phyloP scores from a whole-genome alignment of 169 alveolate species.

The Eimeria tenella region DNA sequence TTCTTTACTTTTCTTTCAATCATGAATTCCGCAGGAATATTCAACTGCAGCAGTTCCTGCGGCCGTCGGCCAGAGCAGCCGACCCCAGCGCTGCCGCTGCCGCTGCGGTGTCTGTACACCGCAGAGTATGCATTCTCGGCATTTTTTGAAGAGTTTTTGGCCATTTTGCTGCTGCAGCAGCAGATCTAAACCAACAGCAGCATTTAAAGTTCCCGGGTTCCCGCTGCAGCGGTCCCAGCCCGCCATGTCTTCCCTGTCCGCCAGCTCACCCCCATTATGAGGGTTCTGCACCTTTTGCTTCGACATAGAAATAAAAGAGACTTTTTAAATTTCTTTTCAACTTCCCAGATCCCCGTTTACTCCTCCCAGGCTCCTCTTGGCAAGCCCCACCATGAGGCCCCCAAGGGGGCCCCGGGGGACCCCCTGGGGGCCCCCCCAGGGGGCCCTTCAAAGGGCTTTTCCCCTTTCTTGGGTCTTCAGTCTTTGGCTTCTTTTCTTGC shows the following conservation, averaged over 20 bases:
- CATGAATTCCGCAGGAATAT: too few species aligned
- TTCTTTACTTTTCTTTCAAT: not conserved
- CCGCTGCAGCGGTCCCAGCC: too few species aligned
- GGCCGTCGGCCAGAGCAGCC: not conserved
- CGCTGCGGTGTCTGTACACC: not conserved
- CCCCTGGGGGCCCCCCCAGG: not conserved
- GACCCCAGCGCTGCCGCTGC: slow-evolving; percentile 30
- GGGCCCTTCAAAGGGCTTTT: not conserved
- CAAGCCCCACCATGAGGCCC: not conserved
- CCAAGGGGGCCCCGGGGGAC: not conserved
- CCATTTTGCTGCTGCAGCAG: not conserved
- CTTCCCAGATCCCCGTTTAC: too few species aligned
- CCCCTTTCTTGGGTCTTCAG: not conserved
- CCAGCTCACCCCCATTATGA: too few species aligned
- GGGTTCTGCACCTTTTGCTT: too few species aligned
- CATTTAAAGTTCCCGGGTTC: too few species aligned
- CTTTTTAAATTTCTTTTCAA: too few species aligned
- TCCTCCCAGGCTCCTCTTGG: not conserved
- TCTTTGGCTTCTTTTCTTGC: not conserved
- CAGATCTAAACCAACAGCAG: not conserved
- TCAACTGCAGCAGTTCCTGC: not conserved
- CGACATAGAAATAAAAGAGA: too few species aligned
- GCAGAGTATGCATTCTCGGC: not conserved
- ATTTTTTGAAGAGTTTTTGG: not conserved
- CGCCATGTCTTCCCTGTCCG: too few species aligned